Evolutionary conservation across 345 rosid species (phyloP), one percentile per base, ranked within the genome.

Genomic region (Orychophragmus violaceus): DNA sequence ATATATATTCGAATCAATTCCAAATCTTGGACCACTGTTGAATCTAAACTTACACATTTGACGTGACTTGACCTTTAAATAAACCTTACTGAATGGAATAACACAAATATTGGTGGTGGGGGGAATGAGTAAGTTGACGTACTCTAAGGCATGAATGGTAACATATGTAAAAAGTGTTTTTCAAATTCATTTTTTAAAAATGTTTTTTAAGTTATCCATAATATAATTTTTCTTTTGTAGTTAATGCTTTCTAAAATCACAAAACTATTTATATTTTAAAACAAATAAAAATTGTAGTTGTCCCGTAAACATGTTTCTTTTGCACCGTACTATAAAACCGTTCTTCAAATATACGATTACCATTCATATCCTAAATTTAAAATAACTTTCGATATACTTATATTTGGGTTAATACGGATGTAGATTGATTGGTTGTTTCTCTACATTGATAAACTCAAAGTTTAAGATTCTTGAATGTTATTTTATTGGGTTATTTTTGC

Each of bases 401-500:
- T n/a, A n/a, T n/a, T n/a, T n/a, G 42, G 35, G 8, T 41, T 22
- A 22, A 9, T 9, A 32, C 0, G 19, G 37, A 51, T 66, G 24
- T 29, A 5, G 32, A 56, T 56, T 68, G 55, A 45, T 45, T 57
- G 36, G 64, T 57, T 56, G 11, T 56, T 32, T 32, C 19, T 32
- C 46, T 67, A 12, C n/a, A 57, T 32, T 17, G 35, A 57, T 59
- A 35, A 35, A 49, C 51, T 69, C 66, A 58, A 68, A 68, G 64
- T 58, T 33, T 7, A 49, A 59, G 30, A 59, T 69, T 49, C 66
- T 69, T 37, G 37, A 16, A 17, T 68, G 57, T 36, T 48, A 17
- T 36, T 25, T 46, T 24, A 8, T 42, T 13, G n/a, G n/a, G n/a
- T n/a, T n/a, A n/a, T 8, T 5, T 7, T 50, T 37, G 19, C 64